Conservation (phyloP, 2,329 filamentous ascomycete species). For the Aspergillus ibericus region DNA sequence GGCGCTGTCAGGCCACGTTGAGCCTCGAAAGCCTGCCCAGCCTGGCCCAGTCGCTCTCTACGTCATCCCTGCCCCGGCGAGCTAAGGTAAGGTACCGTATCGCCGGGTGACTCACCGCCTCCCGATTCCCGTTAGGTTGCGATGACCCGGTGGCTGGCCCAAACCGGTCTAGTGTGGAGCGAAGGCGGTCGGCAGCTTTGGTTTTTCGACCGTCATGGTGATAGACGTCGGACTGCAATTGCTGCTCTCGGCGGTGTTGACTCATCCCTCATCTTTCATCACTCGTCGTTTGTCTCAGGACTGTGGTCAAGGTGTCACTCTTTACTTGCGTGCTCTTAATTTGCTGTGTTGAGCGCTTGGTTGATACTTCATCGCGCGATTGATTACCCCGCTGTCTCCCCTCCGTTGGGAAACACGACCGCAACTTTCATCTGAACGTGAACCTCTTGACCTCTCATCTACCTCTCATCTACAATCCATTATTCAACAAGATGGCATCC, state of each 20-base stretch:
- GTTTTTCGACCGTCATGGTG: constrained; percentile 21
- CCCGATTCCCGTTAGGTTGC: not conserved
- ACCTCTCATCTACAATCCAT: constrained; percentile 1
- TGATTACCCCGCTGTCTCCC: constrained; percentile 9
- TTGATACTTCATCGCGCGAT: not conserved
- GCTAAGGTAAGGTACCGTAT: not conserved
- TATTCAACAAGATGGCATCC: constrained; percentile 37
- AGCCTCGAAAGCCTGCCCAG: not conserved
- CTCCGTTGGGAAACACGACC: not conserved
- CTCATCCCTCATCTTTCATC: not conserved
- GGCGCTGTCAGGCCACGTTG: constrained; percentile 20
- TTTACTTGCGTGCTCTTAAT: not conserved
- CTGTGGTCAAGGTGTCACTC: constrained; percentile 8
- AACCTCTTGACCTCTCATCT: not conserved
- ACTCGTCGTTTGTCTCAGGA: not conserved
- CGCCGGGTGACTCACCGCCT: constrained; percentile 15
- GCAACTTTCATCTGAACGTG: not conserved
- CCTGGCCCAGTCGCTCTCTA: not conserved
- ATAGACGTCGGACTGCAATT: not conserved
- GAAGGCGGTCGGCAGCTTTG: constrained; percentile 8
- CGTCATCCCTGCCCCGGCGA: constrained; percentile 6
- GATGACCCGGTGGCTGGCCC: constrained; percentile 7
- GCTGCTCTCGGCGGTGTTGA: not conserved
- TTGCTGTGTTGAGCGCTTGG: not conserved
- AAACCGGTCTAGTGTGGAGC: constrained; percentile 15